Evolutionary conservation across 2,329 filamentous ascomycete genomes (phyloP).

Genomic region (Zasmidium angulare): DNA sequence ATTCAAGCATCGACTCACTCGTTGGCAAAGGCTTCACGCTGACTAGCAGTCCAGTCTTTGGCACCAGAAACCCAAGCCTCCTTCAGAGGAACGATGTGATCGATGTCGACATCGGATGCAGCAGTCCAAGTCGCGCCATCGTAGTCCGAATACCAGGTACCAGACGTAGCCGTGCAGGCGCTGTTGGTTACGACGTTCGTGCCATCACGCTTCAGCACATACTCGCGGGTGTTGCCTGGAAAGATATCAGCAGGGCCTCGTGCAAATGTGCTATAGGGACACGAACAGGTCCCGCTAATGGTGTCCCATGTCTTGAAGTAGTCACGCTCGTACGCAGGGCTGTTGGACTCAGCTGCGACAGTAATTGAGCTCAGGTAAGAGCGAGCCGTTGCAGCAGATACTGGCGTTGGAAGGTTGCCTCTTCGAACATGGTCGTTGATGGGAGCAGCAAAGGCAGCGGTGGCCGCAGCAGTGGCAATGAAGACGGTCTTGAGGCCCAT

Average conservation of each 20-base stretch:
- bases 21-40: conserved; percentile 68
- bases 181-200: conserved; percentile 58
- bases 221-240: conserved; percentile 47
- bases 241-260: not conserved
- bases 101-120: conserved; percentile 73
- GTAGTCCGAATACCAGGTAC: conserved; percentile 70
- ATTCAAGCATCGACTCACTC: conserved; percentile 19
- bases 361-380: conserved; percentile 30
- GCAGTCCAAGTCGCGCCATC: conserved; percentile 70
- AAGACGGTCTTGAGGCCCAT: conserved; percentile 25
- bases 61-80: conserved; percentile 59
- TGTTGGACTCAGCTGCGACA: conserved; percentile 29
- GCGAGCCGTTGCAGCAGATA: conserved; percentile 30
- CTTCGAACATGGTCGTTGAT: conserved; percentile 18
- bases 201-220: conserved; percentile 73
- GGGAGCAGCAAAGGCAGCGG: conserved; percentile 25
- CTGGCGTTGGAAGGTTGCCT: conserved; percentile 31
- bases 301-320: conserved; percentile 73
- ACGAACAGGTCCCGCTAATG: conserved; percentile 59
- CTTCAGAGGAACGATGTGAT: conserved; percentile 75
- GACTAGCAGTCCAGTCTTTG: conserved; percentile 66
- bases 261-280: conserved; percentile 55
- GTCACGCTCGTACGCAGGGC: conserved; percentile 60
- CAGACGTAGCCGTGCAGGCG: conserved; percentile 63
- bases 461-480: conserved; percentile 22